Base-by-base conservation (phyloP, 352 stramenopile genomes). In the Phytopythium vexans region DNA sequence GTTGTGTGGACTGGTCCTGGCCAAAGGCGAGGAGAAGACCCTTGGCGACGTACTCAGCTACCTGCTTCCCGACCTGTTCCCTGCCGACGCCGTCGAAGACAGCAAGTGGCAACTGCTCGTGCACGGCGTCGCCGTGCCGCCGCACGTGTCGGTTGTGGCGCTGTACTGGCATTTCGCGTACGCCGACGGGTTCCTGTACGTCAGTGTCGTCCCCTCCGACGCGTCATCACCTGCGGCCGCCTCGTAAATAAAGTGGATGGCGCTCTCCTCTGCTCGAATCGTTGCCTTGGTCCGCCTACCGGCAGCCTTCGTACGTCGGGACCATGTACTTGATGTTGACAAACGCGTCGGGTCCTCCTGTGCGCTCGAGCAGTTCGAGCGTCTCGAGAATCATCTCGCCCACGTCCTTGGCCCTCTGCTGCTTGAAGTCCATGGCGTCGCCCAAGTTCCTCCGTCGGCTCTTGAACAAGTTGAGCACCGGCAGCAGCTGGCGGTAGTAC, bases 271-370 rank as follows among this genome's bases (percentile, higher is more conserved):
- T 27, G 21, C 21, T n/a, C n/a, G 16, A 6, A 16, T 5, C 9
- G 44, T 39, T 10, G 11, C 14, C 3, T 31, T 1, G 5, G 5
- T 4, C 32, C 41, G 32, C 40, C 33, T 52, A 34, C 10, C 46
- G 15, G n/a, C 47, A 52, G 10, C 79, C 88, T 66, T 98, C 89
- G 74, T 98, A 99, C 15, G 95, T 96, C 16, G 95, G 95, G 7
- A 98, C 84, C 72, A 98, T 94, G 62, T 98, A 98, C 73, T 98
- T 99, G 68, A 97, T 97, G 72, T 97, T 97, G 33, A 97, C 79
- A 60, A 88, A 97, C 8, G 91, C 91, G 49, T 97, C 85, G 1
- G 88, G 68, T 7, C 91, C 91, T 16, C 91, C 91, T 35, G 81
- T 80, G 27, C 51, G 68, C 52, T 97, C 91, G 9, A 97, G 61